Conservation (phyloP, 805 yeast genomes). For the Yamadazyma endophytica region DNA sequence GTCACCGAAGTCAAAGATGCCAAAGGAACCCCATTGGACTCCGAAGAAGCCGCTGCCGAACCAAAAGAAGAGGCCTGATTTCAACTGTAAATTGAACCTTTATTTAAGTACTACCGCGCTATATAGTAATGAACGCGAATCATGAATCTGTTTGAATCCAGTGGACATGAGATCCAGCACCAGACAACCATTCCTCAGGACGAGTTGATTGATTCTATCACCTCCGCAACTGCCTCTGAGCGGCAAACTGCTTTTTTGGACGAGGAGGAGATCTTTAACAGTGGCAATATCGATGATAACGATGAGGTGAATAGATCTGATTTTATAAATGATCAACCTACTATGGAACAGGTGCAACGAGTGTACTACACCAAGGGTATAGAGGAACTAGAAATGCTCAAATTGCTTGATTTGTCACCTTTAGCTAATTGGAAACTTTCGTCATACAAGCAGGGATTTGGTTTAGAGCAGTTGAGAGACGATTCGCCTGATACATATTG, state of each 20-base stretch:
- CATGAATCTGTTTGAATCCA: too few species aligned
- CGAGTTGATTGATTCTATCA: constrained; percentile 27
- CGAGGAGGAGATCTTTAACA: constrained; percentile 6
- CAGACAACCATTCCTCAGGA: constrained; percentile 26
- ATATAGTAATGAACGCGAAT: neutral
- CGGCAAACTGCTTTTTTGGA: constrained; percentile 12
- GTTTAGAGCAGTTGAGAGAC: constrained; percentile 67
- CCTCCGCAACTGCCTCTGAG: constrained; percentile 14
- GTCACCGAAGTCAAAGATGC: too few species aligned
- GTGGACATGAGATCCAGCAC: constrained; percentile 22
- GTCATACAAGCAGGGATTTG: constrained; percentile 68
- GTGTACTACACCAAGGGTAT: constrained; percentile 44
- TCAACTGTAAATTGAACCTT: constrained; percentile 4
- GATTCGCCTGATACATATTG: constrained; percentile 73
- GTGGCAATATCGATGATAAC: constrained; percentile 7
- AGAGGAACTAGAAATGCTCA: constrained; percentile 51
- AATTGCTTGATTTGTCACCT: constrained; percentile 71
- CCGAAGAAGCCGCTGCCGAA: too few species aligned
- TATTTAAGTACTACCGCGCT: neutral
- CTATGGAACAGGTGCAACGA: constrained; percentile 37
- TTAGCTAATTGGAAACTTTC: constrained; percentile 84
- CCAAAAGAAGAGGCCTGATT: too few species aligned
- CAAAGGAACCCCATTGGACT: too few species aligned
- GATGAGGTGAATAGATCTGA: constrained; percentile 7
- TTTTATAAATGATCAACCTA: constrained; percentile 25